A percentile compares a stretch with the other conserved stretches of the same genome.
phyloP scores from a whole-genome alignment of 345 rosid genomes.

The Gossypium ekmanianum region DNA sequence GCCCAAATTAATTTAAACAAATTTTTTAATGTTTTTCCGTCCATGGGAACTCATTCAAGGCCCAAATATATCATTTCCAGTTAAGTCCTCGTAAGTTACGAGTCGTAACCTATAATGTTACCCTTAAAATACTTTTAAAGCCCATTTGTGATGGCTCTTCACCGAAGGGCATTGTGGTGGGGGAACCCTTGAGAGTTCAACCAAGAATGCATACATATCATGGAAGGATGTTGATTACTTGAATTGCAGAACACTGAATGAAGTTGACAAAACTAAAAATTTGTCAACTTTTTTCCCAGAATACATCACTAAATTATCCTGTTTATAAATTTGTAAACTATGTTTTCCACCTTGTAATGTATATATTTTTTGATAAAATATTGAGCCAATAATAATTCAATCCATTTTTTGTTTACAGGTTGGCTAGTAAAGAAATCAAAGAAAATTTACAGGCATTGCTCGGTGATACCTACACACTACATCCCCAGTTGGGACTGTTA shows the following conservation, averaged over 20 bases:
- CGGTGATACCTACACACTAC: background rate
- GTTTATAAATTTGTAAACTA: background rate
- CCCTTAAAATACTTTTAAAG: background rate
- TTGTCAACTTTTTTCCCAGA: background rate
- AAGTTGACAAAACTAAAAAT: background rate
- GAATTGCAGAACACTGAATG: background rate
- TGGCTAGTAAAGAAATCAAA: background rate
- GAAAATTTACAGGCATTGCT: constrained; percentile 4
- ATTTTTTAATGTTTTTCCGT: too few relatives aligned
- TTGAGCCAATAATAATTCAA: background rate
- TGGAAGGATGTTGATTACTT: background rate
- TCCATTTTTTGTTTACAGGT: background rate
- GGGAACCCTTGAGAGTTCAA: background rate
- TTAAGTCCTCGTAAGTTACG: too few relatives aligned
- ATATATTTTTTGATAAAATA: background rate
- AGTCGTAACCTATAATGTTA: too few relatives aligned
- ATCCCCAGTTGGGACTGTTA: background rate
- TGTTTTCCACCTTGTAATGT: background rate
- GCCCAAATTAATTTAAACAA: background rate
- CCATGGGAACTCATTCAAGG: too few relatives aligned
- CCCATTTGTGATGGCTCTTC: background rate
- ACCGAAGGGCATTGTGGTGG: background rate
- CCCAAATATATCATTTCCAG: too few relatives aligned
- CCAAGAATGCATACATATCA: background rate
- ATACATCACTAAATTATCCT: background rate